Base-by-base conservation (phyloP, 1,284 basidiomycete genomes). In the Singerocomus inundabilis region DNA sequence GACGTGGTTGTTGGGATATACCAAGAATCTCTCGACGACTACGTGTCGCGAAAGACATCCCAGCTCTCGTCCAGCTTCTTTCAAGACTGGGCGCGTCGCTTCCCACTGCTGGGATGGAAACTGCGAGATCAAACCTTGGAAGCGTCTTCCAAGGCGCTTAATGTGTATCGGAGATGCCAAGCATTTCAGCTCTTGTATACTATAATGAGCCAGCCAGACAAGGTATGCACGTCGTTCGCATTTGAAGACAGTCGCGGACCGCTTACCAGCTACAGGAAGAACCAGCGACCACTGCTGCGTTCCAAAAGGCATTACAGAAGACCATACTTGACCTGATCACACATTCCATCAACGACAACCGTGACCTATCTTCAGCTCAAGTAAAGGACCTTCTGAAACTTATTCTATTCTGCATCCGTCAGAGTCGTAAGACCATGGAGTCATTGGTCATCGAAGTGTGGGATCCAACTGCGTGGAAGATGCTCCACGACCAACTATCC, bases 361-460 rank as follows among this genome's bases (percentile, higher is more conserved):
- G 63, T 21, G 68, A 72, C 5, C 70, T 89, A 48, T 88, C 82
- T 26, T 75, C 86, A 1, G 69, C 80, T 8, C 85, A 93, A 51
- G 67, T 89, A 61, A 96, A 93, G 68, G 89, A 93, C 28, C 69
- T 93, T 13, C 70, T 92, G 53, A 95, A 93, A 67, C 73, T 91
- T 45, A 83, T 76, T 0, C 71, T 92, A 7, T 69, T 80, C 18
- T 80, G 82, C 31, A 75, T 84, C 11, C 82, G 92, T 44, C 82
- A 86, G 51, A 82, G 83, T 3, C 62, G 51, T 52, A 69, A 40
- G 80, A 28, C 32, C 77, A 52, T 75, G 72, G 21, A 63, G 80
- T 18, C 51, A 1, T 18, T 29, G 54, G 67, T 26, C 7, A 7
- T 57, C 67, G 24, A 60, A 51, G 59, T 67, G 2, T 84, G 81